Conservation (phyloP, 805 yeast genomes). For the Zygoascus flipseniorum region DNA sequence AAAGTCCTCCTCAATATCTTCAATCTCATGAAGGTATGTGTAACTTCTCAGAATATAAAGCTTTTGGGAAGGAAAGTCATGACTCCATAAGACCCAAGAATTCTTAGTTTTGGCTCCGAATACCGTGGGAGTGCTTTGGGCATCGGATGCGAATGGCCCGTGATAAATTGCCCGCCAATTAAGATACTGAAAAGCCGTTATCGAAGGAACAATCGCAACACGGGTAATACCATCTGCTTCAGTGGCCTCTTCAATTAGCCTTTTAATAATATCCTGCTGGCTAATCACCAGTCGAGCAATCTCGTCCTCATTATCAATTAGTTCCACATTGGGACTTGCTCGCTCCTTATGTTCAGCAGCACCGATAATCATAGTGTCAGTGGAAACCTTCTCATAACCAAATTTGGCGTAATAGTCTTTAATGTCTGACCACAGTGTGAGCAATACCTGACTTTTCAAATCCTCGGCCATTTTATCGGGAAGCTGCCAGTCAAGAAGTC, state of each 20-base stretch:
- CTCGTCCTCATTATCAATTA: not conserved
- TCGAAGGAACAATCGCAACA: constrained; percentile 15
- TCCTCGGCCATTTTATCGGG: constrained; percentile 6
- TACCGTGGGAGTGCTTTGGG: constrained; percentile 12
- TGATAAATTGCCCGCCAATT: constrained; percentile 17
- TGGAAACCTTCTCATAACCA: constrained; percentile 33
- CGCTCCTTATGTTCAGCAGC: not conserved
- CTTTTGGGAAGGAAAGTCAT: constrained; percentile 16
- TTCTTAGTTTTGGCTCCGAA: constrained; percentile 19
- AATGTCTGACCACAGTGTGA: constrained; percentile 62
- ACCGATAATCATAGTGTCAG: constrained; percentile 9
- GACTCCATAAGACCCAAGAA: constrained; percentile 23
- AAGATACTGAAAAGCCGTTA: constrained; percentile 12
- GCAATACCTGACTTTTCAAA: constrained; percentile 23
- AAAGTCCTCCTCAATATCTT: constrained; percentile 27
- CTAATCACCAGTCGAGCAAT: constrained; percentile 4
- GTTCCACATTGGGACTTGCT: not conserved
- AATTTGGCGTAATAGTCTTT: constrained; percentile 57
- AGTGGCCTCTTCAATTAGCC: constrained; percentile 5
- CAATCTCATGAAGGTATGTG: constrained; percentile 4
- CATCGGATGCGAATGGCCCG: constrained; percentile 11
- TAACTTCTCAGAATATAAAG: constrained; percentile 17
- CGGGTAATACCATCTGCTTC: constrained; percentile 19
- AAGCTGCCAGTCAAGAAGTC: constrained; percentile 19
- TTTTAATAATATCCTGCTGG: constrained; percentile 7